Evolutionary conservation across 2,329 filamentous ascomycete species (phyloP), one percentile per base, ranked within the genome.

Genomic region (Botrytis aclada): DNA sequence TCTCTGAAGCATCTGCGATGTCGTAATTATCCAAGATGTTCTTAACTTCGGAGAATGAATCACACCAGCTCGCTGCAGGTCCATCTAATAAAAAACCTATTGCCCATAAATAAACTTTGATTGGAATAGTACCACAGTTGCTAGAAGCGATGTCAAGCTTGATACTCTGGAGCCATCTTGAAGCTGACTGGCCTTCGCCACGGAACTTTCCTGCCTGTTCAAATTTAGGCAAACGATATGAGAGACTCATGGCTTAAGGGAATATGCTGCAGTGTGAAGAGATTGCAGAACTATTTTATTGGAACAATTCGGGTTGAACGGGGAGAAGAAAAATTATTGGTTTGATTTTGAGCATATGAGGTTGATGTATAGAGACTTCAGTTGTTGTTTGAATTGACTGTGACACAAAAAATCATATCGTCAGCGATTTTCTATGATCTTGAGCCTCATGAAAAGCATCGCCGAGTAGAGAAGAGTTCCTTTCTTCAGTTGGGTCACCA

Each of bases 31-130:
- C 51, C 18, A 69, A 43, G 37, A 69, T 69, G 29, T 18, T 20
- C n/a, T 56, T 69, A 20, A 69, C 43, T 41, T 16, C 34, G 8
- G 65, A 47, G n/a, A 56, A 18, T 25, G 65, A 69, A 32, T 58
- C 65, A 58, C 65, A 69, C 65, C 65, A 69, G 29, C 10, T 18
- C 32, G 65, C 65, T 56, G 65, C 65, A 69, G 65, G 20, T 43
- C 65, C 65, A 41, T 32, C 37, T 37, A 69, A 43, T 37, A 69
- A 41, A 37, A 6, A 34, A 56, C 43, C 6, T 41, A 69, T 56
- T 25, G 65, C 65, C 47, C 65, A 32, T 10, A 69, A 8, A 32
- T 69, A 69, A 7, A 69, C 22, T n/a, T 56, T 14, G 3, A n/a
- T 69, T 43, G 65, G 51, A 32, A 56, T 56, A 1, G 12, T 32